Evolutionary conservation across 2,329 filamentous ascomycete genomes (phyloP), one percentile per base, ranked within the genome.

Genomic region (Aspergillus bombycis): DNA sequence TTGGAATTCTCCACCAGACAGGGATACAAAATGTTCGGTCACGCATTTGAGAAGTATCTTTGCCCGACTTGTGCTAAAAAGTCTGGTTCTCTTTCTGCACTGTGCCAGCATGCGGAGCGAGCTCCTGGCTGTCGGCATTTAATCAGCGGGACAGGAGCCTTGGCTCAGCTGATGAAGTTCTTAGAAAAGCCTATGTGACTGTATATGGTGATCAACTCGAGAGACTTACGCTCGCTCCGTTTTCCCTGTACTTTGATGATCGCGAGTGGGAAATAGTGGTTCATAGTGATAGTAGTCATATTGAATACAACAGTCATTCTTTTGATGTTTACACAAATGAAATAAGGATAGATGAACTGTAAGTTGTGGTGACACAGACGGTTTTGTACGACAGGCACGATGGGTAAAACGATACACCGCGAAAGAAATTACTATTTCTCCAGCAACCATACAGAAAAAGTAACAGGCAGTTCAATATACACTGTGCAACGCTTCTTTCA

Each of bases 371-470:
- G 28, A 52, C 16, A 50, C 9, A 52, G 48, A 34, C 8, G 19
- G 26, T 21, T 32, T 28, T 52, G 48, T 34, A 52, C 9, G 28
- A 34, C 28, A 23, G 26, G n/a, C 19, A 11, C 9, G 28, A 34
- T 21, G 28, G 30, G 30, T 28, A 30, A 34, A 52, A 52, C 19
- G 2, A 52, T 52, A 32, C 26, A 52, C 48, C 16, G 11, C 12
- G 16, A n/a, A 11, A 28, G 48, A n/a, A 52, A 52, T 34, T 19
- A 32, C 32, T 34, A 32, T 52, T 32, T 32, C 9, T 32, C 28
- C 48, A 12, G 28, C 28, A 59, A 52, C 21, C 45, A 52, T 58
- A 46, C 38, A 41, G 16, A n/a, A 41, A 58, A 8, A 57, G 52
- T 23, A 38, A 55, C 52, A 55, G 12, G 21, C 52, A 55, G 32